These are phyloP conservation scores for Nicotiana attenuata DNA, from an alignment of 257 asterid species.

Conservation along the genomic window DNA sequence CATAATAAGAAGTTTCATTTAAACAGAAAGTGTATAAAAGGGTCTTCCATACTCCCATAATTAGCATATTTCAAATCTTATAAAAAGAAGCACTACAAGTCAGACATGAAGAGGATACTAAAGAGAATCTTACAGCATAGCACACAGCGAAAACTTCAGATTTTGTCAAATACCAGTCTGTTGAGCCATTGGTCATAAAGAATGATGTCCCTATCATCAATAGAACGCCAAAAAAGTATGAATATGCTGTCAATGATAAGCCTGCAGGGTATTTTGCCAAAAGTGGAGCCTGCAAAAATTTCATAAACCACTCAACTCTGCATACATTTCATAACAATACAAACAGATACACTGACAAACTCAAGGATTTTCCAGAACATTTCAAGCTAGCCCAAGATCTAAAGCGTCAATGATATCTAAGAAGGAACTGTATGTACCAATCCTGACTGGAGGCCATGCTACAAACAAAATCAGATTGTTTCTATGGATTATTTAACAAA, in stretches of 20 bases:
- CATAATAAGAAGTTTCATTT: too few species aligned
- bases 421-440: neutral
- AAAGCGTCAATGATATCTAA: neutral
- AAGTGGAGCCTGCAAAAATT: constrained; percentile 69
- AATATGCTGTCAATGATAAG: constrained; percentile 86
- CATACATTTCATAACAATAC: neutral
- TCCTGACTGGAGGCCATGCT: neutral
- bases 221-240: constrained; percentile 69
- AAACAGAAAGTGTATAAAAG: too few species aligned
- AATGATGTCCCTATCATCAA: constrained; percentile 63
- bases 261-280: constrained; percentile 85
- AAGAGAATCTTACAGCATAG: constrained; percentile 73
- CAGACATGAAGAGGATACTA: neutral
- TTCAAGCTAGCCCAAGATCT: neutral
- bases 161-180: constrained; percentile 68
- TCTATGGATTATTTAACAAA: neutral
- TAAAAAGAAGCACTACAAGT: too few species aligned
- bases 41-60: too few species aligned
- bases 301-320: constrained; percentile 4
- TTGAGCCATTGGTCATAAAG: constrained; percentile 44
- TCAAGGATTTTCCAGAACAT: neutral
- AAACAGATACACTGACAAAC: neutral
- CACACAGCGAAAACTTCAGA: constrained; percentile 75
- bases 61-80: too few species aligned
- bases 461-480: neutral